phyloP scores from a whole-genome alignment of 2,329 filamentous ascomycete genomes.

The Clonostachys rhizophaga region DNA sequence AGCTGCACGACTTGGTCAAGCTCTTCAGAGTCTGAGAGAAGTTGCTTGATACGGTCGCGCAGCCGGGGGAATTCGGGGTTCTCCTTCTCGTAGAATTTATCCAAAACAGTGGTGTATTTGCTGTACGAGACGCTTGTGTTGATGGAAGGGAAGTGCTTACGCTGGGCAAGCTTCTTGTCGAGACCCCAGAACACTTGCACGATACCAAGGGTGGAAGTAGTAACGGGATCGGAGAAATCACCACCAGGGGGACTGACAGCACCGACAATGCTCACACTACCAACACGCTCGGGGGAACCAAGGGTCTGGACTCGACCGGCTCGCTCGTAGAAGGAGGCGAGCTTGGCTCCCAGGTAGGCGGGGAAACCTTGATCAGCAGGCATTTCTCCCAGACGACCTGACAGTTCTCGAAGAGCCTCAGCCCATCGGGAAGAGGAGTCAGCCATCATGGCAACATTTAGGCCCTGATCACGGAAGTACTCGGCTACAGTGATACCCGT shows the following conservation, averaged over 20 bases:
- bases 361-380: slow-evolving; percentile 99
- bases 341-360: slow-evolving; percentile 91
- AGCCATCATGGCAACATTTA: slow-evolving; percentile 99
- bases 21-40: slow-evolving; percentile 92
- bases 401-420: slow-evolving; percentile 97
- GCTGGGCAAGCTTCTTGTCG: slow-evolving; percentile 98
- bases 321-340: slow-evolving; percentile 98
- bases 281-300: slow-evolving; percentile 81
- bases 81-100: slow-evolving; percentile 92
- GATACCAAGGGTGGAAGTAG: slow-evolving; percentile 87
- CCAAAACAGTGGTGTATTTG: slow-evolving; percentile 87
- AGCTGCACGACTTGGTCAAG: slow-evolving; percentile 98
- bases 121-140: slow-evolving; percentile 93
- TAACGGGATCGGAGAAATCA: slow-evolving; percentile 99
- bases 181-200: slow-evolving; percentile 99
- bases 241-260: slow-evolving; percentile 96
- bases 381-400: slow-evolving; percentile 98
- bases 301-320: slow-evolving; percentile 82
- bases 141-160: slow-evolving; percentile 98
- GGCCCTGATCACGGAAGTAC: slow-evolving; percentile 96
- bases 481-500: slow-evolving; percentile 92
- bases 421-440: slow-evolving; percentile 98
- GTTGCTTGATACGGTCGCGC: slow-evolving; percentile 87
- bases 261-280: slow-evolving; percentile 95
- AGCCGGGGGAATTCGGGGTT: slow-evolving; percentile 91